Evolutionary conservation across 2,329 filamentous ascomycete species (phyloP), one percentile per base, ranked within the genome.

Genomic region (Truncatella angustata): DNA sequence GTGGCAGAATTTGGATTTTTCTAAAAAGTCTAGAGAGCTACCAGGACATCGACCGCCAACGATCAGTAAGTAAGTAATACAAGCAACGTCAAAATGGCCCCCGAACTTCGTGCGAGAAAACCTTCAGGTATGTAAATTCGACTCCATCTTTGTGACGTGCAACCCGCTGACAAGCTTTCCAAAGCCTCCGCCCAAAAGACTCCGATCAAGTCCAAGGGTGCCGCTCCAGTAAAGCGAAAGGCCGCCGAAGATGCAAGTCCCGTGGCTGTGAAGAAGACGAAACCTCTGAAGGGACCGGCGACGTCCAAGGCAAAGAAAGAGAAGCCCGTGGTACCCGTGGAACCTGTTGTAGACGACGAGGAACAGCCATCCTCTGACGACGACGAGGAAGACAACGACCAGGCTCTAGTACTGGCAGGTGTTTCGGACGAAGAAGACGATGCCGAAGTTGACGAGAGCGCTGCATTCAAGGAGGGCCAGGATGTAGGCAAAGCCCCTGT

Each of bases 401-500:
- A 72, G 34, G 70, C 71, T 24, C 64, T 72, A 55, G 66, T 70
- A n/a, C 67, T 80, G 5, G 77, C 75, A 9, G 68, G 70, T 24
- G 65, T 78, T 7, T 72, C 78, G 49, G 73, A 75, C 42, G 74
- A 70, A 57, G 74, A 76, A 24, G 73, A 74, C 24, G 71, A 76
- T 32, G 60, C 56, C 26, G 63, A 63, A 16, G 66, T 63, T 5
- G 66, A 72, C 50, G 64, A 61, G 26, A 65, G 66, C 40, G 62
- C 62, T 26, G 60, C 65, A 49, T 79, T 74, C 64, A 70, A 78
- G 60, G 59, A 72, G n/a, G 77, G 76, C 14, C 74, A 78, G 58
- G 74, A 76, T 39, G 72, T 80, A 7, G 76, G 77, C 63, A 76
- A 76, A 63, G 72, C 78, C 34, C 80, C 80, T 50, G 69, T 77